phyloP scores from a whole-genome alignment of 2,329 filamentous ascomycete genomes.

The Penicillium sp. region DNA sequence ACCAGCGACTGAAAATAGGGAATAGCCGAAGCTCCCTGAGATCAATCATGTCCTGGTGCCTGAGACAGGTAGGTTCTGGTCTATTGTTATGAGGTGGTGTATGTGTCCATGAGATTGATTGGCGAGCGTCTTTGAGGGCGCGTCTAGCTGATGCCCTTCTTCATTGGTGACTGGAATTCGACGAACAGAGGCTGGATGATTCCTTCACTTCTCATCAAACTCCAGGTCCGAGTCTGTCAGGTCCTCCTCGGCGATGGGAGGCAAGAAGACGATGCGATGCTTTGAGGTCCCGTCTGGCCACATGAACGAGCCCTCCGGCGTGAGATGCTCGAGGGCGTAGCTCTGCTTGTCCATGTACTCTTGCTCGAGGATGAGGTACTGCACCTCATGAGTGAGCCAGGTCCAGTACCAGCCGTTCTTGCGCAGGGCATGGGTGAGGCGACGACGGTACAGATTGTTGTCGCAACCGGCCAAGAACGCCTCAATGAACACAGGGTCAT shows the following conservation, averaged over 20 bases:
- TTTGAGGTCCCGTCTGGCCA: constrained; percentile 22
- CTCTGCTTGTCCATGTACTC: constrained; percentile 25
- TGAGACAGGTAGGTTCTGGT: not conserved
- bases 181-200: not conserved
- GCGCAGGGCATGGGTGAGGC: constrained; percentile 21
- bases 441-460: constrained; percentile 21
- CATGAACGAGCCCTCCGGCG: constrained; percentile 20
- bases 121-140: not conserved
- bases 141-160: not conserved
- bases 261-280: constrained; percentile 13
- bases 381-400: constrained; percentile 19
- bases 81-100: not conserved
- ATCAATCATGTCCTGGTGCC: not conserved
- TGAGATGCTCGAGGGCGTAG: constrained; percentile 20
- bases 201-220: not conserved
- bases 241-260: constrained; percentile 26
- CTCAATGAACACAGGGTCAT: constrained; percentile 30
- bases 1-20: not conserved
- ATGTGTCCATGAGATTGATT: not conserved
- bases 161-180: not conserved
- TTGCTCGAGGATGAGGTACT: constrained; percentile 21
- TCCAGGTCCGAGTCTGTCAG: constrained; percentile 15
- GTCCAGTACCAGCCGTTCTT: constrained; percentile 22
- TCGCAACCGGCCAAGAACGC: constrained; percentile 40
- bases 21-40: not conserved